Base-by-base conservation (phyloP, 2,329 filamentous ascomycete species). In the Grosmannia serpens region DNA sequence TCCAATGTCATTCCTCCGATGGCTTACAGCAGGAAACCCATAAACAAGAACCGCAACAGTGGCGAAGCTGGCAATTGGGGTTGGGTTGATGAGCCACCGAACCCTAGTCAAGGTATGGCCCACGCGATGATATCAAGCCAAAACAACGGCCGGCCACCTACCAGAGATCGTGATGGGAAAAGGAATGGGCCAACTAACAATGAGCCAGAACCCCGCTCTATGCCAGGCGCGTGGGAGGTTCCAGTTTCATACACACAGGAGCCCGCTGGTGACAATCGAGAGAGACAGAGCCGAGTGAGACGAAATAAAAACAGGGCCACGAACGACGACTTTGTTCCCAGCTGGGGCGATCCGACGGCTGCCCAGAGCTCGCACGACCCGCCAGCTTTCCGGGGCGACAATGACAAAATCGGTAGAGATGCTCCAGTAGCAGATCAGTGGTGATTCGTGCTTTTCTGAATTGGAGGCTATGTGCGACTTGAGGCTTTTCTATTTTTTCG, bases 321-420 rank as follows among this genome's bases (percentile, higher is more conserved):
- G 29, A 49, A 55, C 33, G 59, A 58, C 38, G 35, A 53, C 26
- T 38, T 44, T 4, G 24, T 26, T 1, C 62, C 61, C 2, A 9
- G 41, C 10, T 65, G 62, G 62, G 61, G 50, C 1, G 61, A 64
- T 31, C 58, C 55, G 1, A 60, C 59, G n/a, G 59, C 58, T 2
- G 64, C 64, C 46, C 59, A 59, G 50, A 66, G 62, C 55, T 55
- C 58, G 8, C 22, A 56, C 5, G 61, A 61, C 20, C 61, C 57
- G 6, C 56, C 61, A 5, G 59, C 57, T 1, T 57, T 52, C 31
- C 31, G 17, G 11, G 5, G 20, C 7, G 10, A 29, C 20, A n/a
- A 35, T 7, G 46, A 20, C 15, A 44, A 44, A n/a, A 44, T 44
- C 20, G 41, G 41, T 17, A n/a, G 20, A 44, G 41, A n/a, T 8